Evolutionary conservation across 2,329 filamentous ascomycete species (phyloP), one percentile per base, ranked within the genome.

Genomic region (Epichloe coenophiala): DNA sequence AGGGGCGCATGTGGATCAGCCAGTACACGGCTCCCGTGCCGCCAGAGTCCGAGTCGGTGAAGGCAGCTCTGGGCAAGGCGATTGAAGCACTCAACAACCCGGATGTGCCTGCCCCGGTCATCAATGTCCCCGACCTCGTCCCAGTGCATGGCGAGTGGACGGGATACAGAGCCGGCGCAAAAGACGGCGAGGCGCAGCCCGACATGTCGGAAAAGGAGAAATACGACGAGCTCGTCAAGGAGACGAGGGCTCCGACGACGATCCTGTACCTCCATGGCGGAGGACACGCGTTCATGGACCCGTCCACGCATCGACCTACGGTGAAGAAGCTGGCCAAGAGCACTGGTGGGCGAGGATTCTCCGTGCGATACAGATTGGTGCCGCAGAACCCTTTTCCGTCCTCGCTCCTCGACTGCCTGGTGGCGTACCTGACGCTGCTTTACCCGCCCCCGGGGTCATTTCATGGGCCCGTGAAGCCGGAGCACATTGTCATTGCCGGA

Each of bases 1-100:
- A 87, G 62, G 88, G 88, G 3, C 78, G 77, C 43, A 80, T 93
- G 56, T 96, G 90, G 90, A 74, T 95, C 23, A 83, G 82, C 59
- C 84, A 80, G 50, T 82, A 86, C 41, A 77, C 75, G 0, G 69
- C 88, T 15, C 77, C 80, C 0, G 68, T 69, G 2, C 84, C 83
- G 0, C 71, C 77, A 51, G 78, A 71, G 63, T 74, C 61, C 59
- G 52, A 43, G 17, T 76, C 72, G 41, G 62, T 82, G 13, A 68
- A 76, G n/a, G 73, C 83, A 42, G 71, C 74, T 2, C 60, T 89
- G 27, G 68, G 80, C 54, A 67, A 68, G 33, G 76, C 75, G 3
- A 78, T 89, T 43, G 52, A 57, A 17, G 53, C 57, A 31, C 57
- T 67, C 11, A 44, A 49, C 17, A 52, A 35, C 31, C 53, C 47